phyloP scores from a whole-genome alignment of 2,329 filamentous ascomycete species.

The Colletotrichum sp. region DNA sequence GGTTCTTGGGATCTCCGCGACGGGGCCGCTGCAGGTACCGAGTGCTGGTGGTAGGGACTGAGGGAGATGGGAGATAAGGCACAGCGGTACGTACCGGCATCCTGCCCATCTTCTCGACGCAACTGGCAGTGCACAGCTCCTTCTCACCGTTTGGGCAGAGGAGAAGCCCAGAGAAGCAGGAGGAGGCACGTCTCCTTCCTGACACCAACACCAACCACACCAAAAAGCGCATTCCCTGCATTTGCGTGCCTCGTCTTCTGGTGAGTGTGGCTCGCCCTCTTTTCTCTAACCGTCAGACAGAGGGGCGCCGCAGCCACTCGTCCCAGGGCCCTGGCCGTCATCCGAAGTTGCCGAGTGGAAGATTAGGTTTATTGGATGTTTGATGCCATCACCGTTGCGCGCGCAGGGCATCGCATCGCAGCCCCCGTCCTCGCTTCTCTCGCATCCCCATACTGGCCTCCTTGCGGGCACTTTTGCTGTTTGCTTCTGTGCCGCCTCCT shows the following conservation, averaged over 20 bases:
- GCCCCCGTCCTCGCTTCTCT: not conserved
- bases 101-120: not conserved
- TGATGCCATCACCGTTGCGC: not conserved
- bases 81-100: not conserved
- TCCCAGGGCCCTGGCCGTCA: not conserved
- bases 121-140: not conserved
- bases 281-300: conserved; percentile 7
- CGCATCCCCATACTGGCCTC: not conserved
- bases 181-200: not conserved
- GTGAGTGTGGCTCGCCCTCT: not conserved
- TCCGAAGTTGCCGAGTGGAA: conserved; percentile 9
- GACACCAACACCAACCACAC: not conserved
- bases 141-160: not conserved
- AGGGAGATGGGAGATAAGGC: not conserved
- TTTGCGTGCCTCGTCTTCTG: not conserved
- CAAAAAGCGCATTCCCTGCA: not conserved
- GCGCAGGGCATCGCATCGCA: not conserved
- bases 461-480: not conserved
- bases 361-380: conserved; percentile 13
- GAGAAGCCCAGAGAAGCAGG: not conserved
- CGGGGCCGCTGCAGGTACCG: conserved; percentile 13
- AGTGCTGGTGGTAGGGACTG: not conserved
- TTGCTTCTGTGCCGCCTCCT: not conserved
- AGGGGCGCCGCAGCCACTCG: not conserved
- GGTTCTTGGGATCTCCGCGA: not conserved